A percentile compares a stretch with the other conserved stretches of the same genome.
Evolutionary conservation across 495 filamentous ascomycete genomes (phyloP).

Genomic region (Neurospora tetraspora): DNA sequence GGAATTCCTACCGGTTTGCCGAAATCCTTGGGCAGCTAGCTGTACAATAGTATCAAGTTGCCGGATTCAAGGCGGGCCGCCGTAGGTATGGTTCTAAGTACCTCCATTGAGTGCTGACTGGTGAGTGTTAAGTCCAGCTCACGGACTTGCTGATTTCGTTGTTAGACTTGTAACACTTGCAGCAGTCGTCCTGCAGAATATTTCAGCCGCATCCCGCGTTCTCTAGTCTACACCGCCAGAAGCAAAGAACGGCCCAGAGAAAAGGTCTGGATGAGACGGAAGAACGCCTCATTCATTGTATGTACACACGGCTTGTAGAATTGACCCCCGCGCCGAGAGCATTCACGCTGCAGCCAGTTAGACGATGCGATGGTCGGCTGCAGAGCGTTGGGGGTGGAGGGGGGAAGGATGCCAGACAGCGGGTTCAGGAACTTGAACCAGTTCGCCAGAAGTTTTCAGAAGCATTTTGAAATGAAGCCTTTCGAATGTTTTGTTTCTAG

Average conservation of each 20-base stretch:
- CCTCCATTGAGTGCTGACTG: background rate
- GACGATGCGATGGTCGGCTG: no score
- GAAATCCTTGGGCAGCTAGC: background rate
- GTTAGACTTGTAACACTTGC: no score
- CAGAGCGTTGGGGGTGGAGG: no score
- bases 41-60: background rate
- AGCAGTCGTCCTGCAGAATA: background rate
- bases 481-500: no score
- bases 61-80: background rate
- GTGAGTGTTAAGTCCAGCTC: background rate
- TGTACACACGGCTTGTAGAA: no score
- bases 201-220: background rate
- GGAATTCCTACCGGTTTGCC: background rate
- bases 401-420: no score
- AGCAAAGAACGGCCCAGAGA: background rate
- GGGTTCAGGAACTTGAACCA: no score
- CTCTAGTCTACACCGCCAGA: background rate
- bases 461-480: no score
- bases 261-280: background rate
- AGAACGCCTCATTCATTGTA: no score
- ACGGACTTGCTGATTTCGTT: background rate
- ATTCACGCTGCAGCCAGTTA: no score
- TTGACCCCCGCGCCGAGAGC: background rate
- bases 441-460: no score
- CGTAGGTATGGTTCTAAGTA: background rate